These are phyloP conservation scores for Ampelomyces quisqualis DNA, from an alignment of 2,329 filamentous ascomycete genomes.

Conservation along the genomic window DNA sequence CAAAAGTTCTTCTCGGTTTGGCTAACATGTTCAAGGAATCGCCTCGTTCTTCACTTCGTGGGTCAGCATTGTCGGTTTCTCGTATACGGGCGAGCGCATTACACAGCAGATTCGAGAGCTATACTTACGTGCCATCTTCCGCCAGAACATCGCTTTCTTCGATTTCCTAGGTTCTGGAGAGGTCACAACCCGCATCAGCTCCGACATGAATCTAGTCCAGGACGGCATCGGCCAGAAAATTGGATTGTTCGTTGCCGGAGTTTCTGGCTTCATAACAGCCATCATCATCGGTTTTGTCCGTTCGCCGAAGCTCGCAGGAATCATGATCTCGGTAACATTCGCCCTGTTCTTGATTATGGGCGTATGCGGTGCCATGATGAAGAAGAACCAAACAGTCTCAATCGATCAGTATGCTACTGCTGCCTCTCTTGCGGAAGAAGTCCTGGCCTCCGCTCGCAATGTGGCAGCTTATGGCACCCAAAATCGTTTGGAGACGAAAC, in stretches of 20 bases:
- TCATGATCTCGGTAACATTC: slow-evolving; percentile 76
- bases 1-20: not conserved
- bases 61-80: slow-evolving; percentile 81
- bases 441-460: slow-evolving; percentile 89
- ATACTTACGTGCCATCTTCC: slow-evolving; percentile 65
- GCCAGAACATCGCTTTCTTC: slow-evolving; percentile 47
- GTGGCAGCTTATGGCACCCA: slow-evolving; percentile 92
- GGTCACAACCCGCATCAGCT: slow-evolving; percentile 92
- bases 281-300: slow-evolving; percentile 90
- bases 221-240: slow-evolving; percentile 68
- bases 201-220: slow-evolving; percentile 91
- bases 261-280: slow-evolving; percentile 69
- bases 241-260: slow-evolving; percentile 36
- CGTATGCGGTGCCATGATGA: slow-evolving; percentile 70
- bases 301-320: slow-evolving; percentile 90
- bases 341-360: slow-evolving; percentile 79
- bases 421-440: slow-evolving; percentile 88
- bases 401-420: slow-evolving; percentile 79
- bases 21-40: slow-evolving; percentile 24
- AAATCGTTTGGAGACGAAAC: slow-evolving; percentile 83
- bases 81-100: slow-evolving; percentile 60
- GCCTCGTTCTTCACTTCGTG: slow-evolving; percentile 65
- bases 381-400: slow-evolving; percentile 70
- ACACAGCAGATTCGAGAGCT: slow-evolving; percentile 48
- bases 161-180: slow-evolving; percentile 94